Evolutionary conservation across 257 asterid genomes (phyloP).

Genomic region (Solanum etuberosum): DNA sequence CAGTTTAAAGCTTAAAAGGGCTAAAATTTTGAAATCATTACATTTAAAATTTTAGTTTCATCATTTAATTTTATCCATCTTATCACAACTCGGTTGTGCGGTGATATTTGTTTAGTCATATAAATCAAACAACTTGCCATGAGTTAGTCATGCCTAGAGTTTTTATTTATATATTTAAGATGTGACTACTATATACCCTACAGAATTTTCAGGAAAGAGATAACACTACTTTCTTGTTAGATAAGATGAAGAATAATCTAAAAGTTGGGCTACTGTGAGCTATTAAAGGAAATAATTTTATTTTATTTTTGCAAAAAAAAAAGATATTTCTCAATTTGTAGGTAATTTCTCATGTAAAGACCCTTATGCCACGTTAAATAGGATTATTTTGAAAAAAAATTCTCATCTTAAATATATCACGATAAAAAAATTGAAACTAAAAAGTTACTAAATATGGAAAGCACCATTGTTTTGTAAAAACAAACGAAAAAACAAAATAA

Average conservation of each 20-base stretch:
- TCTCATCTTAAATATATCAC: too few species aligned
- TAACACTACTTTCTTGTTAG: neutral
- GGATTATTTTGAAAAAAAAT: accelerated
- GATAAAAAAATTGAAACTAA: neutral
- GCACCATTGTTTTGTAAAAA: neutral
- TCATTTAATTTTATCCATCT: neutral
- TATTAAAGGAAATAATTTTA: neutral
- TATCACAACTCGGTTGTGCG: neutral
- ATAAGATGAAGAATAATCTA: neutral
- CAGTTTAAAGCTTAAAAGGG: neutral
- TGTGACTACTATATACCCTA: neutral
- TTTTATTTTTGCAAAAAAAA: neutral
- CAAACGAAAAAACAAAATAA: neutral
- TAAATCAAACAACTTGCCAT: neutral
- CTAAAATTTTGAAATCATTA: neutral
- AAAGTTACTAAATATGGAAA: neutral
- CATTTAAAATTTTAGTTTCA: accelerated
- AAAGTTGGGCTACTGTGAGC: neutral
- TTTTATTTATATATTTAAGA: neutral
- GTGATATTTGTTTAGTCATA: neutral
- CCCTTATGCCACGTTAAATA: neutral
- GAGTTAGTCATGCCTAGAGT: neutral
- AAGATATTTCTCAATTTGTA: neutral
- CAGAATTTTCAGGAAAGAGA: neutral
- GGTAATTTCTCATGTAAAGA: neutral